Base-by-base conservation (phyloP, 805 yeast genomes). In the Monosporozyma yasuniensis region DNA sequence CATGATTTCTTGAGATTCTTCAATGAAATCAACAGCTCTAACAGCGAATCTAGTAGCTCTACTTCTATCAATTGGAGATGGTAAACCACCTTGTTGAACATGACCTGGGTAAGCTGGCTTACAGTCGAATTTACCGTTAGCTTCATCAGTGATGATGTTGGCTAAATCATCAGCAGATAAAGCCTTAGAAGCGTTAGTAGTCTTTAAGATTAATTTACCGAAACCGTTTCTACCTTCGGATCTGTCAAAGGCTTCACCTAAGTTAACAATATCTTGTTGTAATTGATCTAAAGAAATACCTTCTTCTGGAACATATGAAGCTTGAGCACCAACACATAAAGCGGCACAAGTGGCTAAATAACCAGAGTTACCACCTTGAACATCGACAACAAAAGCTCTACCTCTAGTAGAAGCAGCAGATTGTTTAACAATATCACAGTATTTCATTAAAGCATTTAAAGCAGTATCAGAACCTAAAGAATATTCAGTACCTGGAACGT, bases 361-460 rank as follows among this genome's bases (percentile, higher is more conserved):
- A 47, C 95, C 95, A 23, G 87, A 81, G 67, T 85, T 80, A 49
- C 95, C 95, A 60, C 95, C 95, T 71, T 85, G 95, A 28, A 82
- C 84, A 61, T 85, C 95, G 53, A 85, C 86, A 34, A 85, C 87
- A 61, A 85, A 85, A 14, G 82, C 84, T 66, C 93, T 75, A 60
- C 84, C 78, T 73, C 91, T 76, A 1, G 89, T 78, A 16, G 90
- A 83, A 14, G 87, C 77, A 10, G 95, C 93, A 32, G 84, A 77
- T 66, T 85, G 90, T 59, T 83, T 83, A 46, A 84, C 79, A n/a
- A 81, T 79, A 62, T 84, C 91, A 73, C 89, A 83, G 66, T 84
- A 84, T 50, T 79, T 74, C 65, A 83, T 79, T 61, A 84, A 71
- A 38, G 82, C 74, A 64, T 84, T 84, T 63, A 84, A 70, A 67